phyloP scores from a whole-genome alignment of 176 grass and related monocot genomes.

The Puya raimondii region DNA sequence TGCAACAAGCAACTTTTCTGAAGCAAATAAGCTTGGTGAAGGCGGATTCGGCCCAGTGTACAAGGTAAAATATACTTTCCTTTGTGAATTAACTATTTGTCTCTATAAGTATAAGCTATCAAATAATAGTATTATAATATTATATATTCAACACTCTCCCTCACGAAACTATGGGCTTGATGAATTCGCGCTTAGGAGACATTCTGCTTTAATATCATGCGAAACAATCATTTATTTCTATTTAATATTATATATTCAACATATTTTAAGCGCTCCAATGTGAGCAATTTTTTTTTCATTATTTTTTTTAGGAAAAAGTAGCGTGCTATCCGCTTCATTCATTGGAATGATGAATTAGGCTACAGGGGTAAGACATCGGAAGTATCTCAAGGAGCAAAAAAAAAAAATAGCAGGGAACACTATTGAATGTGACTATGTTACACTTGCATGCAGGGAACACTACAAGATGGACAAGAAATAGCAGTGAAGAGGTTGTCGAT shows the following conservation, averaged over 20 bases:
- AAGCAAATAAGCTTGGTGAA: slow-evolving; percentile 48
- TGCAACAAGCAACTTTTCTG: slow-evolving; percentile 46
- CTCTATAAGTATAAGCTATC: neutral
- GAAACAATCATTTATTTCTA: too few relatives aligned
- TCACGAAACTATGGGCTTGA: neutral
- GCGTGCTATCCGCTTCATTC: too few relatives aligned
- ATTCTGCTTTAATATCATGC: too few relatives aligned
- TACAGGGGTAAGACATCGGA: too few relatives aligned
- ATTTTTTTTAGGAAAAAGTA: too few relatives aligned
- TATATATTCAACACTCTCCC: neutral
- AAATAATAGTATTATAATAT: neutral
- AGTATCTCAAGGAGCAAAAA: too few relatives aligned
- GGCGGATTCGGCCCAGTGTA: slow-evolving; percentile 56
- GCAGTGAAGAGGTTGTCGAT: slow-evolving; percentile 5
- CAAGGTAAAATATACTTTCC: slow-evolving; percentile 24
- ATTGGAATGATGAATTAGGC: too few relatives aligned
- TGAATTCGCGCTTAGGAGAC: too few relatives aligned
- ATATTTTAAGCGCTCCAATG: neutral
- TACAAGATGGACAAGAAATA: neutral
- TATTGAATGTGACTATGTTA: neutral
- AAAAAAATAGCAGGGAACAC: too few relatives aligned
- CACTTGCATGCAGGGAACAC: neutral
- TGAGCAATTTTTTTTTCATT: neutral
- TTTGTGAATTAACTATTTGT: neutral
- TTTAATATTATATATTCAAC: neutral